phyloP scores from a whole-genome alignment of 805 yeast genomes.

The Candida ascalaphidarum region DNA sequence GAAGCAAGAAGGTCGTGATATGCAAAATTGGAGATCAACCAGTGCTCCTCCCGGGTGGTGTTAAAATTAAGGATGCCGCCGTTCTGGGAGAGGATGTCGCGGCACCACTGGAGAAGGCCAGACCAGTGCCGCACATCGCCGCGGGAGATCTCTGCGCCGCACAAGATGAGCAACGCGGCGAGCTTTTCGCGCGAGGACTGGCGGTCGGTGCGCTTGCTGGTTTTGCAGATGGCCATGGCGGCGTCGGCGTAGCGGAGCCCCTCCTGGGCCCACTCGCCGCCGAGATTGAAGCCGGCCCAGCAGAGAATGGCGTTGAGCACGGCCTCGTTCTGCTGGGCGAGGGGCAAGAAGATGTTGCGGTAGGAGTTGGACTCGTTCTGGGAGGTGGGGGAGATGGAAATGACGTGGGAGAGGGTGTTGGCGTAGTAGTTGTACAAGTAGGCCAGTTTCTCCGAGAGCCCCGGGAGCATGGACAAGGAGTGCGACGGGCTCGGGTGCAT shows the following conservation, averaged over 20 bases:
- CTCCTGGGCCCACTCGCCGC: slow-evolving; percentile 35
- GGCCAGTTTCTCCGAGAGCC: slow-evolving; percentile 9
- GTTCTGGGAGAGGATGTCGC: slow-evolving; percentile 46
- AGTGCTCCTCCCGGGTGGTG: slow-evolving; percentile 51
- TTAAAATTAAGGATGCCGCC: slow-evolving; percentile 56
- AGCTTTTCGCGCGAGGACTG: neutral
- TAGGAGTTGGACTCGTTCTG: slow-evolving; percentile 40
- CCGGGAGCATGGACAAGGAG: slow-evolving; percentile 15
- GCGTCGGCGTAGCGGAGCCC: slow-evolving; percentile 40
- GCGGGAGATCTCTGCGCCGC: slow-evolving; percentile 76
- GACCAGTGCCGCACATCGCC: slow-evolving; percentile 80
- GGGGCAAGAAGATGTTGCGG: slow-evolving; percentile 44
- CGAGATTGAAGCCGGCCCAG: slow-evolving; percentile 49
- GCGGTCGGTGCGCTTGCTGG: slow-evolving; percentile 5
- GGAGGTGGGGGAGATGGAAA: slow-evolving; percentile 39
- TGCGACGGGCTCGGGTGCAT: slow-evolving; percentile 1
- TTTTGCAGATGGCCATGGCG: slow-evolving; percentile 36
- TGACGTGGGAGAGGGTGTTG: slow-evolving; percentile 31
- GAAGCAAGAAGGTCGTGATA: slow-evolving; percentile 72
- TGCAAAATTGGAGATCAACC: slow-evolving; percentile 71
- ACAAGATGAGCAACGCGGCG: slow-evolving; percentile 59
- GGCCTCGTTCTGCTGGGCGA: slow-evolving; percentile 44
- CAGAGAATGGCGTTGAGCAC: slow-evolving; percentile 45
- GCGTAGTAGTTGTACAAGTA: slow-evolving; percentile 42
- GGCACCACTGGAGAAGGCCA: slow-evolving; percentile 55